These are phyloP conservation scores for Amoeboaphelidium occidentale DNA, from an alignment of 371 early-diverging fungal genomes.

Conservation along the genomic window DNA sequence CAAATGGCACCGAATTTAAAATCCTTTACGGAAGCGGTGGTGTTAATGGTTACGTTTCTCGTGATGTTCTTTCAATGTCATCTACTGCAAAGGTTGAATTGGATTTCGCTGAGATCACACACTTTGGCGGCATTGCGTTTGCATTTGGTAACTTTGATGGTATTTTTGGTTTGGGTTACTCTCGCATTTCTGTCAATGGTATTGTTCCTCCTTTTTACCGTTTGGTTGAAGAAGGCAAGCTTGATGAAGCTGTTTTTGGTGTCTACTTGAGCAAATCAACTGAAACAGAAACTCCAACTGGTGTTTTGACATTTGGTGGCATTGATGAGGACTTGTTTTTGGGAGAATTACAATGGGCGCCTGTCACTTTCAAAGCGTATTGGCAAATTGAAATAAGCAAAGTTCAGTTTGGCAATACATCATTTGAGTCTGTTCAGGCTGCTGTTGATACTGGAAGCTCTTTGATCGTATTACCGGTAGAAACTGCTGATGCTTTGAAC, in stretches of 20 bases:
- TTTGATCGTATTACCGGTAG: constrained; percentile 13
- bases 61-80: constrained; percentile 4
- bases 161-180: constrained; percentile 37
- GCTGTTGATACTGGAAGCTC: constrained; percentile 20
- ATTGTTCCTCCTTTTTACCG: constrained; percentile 1
- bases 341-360: constrained; percentile 23
- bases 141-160: constrained; percentile 26
- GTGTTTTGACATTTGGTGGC: constrained; percentile 40
- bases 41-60: constrained; percentile 10
- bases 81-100: constrained; percentile 18
- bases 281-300: constrained; percentile 24
- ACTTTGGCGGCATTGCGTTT: constrained; percentile 22
- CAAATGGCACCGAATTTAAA: constrained; percentile 18
- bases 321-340: constrained; percentile 23
- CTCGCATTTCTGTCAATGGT: constrained; percentile 21
- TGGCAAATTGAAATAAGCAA: constrained; percentile 20
- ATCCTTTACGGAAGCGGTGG: constrained; percentile 39
- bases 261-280: constrained; percentile 7
- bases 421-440: constrained; percentile 4
- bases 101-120: constrained; percentile 24
- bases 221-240: not conserved
- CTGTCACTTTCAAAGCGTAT: constrained; percentile 16
- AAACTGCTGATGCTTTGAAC: constrained; percentile 7
- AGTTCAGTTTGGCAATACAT: constrained; percentile 9
- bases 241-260: not conserved